Evolutionary conservation across 257 asterid genomes (phyloP).

Genomic region (Solanum appendiculatum): DNA sequence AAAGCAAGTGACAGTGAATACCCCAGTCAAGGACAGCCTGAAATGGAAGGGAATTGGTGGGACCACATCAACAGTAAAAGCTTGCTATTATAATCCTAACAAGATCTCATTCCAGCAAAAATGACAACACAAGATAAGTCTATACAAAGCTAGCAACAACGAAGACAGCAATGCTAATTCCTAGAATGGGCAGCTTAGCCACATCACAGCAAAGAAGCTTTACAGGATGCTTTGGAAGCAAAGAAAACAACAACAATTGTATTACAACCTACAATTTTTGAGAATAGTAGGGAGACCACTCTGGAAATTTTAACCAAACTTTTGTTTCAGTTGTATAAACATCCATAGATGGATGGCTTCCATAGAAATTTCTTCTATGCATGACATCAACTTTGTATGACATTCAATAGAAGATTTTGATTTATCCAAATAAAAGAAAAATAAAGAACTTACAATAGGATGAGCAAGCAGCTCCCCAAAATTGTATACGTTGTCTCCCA

Average conservation of each 20-base stretch:
- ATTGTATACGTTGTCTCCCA: slow-evolving; percentile 1
- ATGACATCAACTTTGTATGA: not conserved
- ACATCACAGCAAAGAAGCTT: not conserved
- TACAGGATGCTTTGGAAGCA: not conserved
- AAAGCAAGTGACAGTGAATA: not conserved
- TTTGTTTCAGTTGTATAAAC: not conserved
- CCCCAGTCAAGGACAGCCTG: not conserved
- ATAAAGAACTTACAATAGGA: not conserved
- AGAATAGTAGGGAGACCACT: not conserved
- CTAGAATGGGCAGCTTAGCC: not conserved
- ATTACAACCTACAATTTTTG: not conserved
- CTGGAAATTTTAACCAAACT: not conserved
- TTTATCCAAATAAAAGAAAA: not conserved
- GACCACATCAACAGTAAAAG: not conserved
- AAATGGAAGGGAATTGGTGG: not conserved
- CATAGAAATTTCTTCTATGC: not conserved
- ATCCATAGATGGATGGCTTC: not conserved
- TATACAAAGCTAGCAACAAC: not conserved
- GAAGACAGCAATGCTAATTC: not conserved
- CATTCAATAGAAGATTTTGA: not conserved
- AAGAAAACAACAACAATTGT: not conserved
- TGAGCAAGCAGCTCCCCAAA: not conserved
- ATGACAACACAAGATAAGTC: not conserved
- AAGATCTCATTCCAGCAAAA: not conserved
- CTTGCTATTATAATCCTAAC: not conserved